phyloP scores from a whole-genome alignment of 352 stramenopile genomes.

The Pythium sp. region DNA sequence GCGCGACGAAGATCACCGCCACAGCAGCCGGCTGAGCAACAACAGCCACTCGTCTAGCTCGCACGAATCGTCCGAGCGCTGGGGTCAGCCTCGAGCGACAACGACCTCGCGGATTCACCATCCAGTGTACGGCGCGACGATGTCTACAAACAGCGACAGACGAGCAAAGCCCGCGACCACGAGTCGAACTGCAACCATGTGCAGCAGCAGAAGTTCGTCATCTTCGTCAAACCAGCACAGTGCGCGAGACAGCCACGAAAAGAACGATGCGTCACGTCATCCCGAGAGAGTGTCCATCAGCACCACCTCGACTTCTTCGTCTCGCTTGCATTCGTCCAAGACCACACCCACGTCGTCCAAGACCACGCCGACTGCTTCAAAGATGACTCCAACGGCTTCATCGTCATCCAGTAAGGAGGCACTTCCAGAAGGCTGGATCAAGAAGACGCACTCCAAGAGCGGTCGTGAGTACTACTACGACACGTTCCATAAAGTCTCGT shows the following conservation, averaged over 20 bases:
- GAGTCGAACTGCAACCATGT: slow-evolving; percentile 12
- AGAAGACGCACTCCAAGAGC: slow-evolving; percentile 68
- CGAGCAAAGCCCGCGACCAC: slow-evolving; percentile 18
- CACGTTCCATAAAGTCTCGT: slow-evolving; percentile 64
- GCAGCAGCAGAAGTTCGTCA: slow-evolving; percentile 12
- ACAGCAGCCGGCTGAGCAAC: slow-evolving; percentile 23
- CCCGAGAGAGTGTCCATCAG: slow-evolving; percentile 24
- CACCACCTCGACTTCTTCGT: not conserved
- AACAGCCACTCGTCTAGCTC: slow-evolving; percentile 38
- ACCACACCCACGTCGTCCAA: slow-evolving; percentile 3
- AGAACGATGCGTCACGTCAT: slow-evolving; percentile 29
- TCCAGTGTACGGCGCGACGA: slow-evolving; percentile 33
- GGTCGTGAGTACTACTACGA: slow-evolving; percentile 77
- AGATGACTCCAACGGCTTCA: slow-evolving; percentile 15
- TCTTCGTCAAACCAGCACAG: slow-evolving; percentile 25
- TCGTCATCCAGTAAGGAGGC: slow-evolving; percentile 41
- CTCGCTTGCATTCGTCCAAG: slow-evolving; percentile 7
- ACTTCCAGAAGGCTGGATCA: slow-evolving; percentile 67
- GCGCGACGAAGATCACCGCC: slow-evolving; percentile 30
- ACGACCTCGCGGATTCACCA: slow-evolving; percentile 33
- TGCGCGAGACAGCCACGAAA: slow-evolving; percentile 28
- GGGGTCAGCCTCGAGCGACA: slow-evolving; percentile 39
- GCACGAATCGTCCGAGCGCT: slow-evolving; percentile 37
- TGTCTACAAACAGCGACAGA: slow-evolving; percentile 32
- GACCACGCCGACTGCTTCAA: slow-evolving; percentile 11